A percentile compares a stretch with the other conserved stretches of the same genome.
Conservation (phyloP, 805 yeast genomes). For the Lachancea sp. region DNA sequence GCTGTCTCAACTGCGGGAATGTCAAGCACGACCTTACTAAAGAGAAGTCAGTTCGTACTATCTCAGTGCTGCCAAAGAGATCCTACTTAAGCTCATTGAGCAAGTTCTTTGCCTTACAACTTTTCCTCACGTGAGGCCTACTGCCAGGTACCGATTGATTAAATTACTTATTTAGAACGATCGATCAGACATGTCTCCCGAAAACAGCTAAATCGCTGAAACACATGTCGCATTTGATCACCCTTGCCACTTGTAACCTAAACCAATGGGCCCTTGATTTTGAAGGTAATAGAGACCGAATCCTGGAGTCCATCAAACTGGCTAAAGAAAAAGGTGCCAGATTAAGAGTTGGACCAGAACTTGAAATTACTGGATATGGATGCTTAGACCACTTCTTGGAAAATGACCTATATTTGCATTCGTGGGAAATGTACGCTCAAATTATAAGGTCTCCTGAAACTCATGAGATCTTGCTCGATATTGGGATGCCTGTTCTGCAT, state of each 20-base stretch:
- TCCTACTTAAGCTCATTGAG: no score
- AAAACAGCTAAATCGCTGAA: not conserved
- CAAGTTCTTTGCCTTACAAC: no score
- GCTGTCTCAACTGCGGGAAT: no score
- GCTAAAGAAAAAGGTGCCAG: conserved; percentile 75
- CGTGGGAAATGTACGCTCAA: conserved; percentile 90
- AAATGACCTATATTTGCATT: conserved; percentile 77
- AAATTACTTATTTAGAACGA: no score
- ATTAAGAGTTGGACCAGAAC: conserved; percentile 93
- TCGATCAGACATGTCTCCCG: no score
- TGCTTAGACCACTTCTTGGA: conserved; percentile 92
- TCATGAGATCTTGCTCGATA: conserved; percentile 72
- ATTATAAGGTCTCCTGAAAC: conserved; percentile 65
- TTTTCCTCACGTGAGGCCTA: no score
- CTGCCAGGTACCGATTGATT: no score
- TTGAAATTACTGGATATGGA: conserved; percentile 92
- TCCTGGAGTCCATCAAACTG: conserved; percentile 65
- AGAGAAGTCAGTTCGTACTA: no score
- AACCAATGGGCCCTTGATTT: conserved; percentile 99
- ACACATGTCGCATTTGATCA: conserved; percentile 76
- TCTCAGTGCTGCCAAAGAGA: no score
- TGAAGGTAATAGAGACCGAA: conserved; percentile 93
- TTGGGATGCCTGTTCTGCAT: conserved; percentile 92
- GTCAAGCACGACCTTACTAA: no score
- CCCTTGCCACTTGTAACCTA: conserved; percentile 87